Evolutionary conservation across 805 yeast species (phyloP).

Genomic region (Saccharomycopsis lassenensis): DNA sequence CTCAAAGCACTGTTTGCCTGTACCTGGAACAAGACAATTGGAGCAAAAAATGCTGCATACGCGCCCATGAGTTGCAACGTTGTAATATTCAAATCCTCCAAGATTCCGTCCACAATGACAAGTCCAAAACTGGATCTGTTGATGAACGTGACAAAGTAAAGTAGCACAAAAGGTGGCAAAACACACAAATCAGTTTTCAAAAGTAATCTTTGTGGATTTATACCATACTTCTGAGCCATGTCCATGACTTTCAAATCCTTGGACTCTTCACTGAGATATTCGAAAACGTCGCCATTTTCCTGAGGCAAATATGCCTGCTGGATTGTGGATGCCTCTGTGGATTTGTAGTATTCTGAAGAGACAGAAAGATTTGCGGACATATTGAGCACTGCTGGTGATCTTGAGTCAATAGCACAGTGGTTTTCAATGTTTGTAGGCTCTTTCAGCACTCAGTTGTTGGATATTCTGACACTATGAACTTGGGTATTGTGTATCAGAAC

Average conservation of each 20-base stretch:
- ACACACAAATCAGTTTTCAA: conserved; percentile 54
- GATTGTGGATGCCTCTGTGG: too few relatives aligned
- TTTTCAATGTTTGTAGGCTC: too few relatives aligned
- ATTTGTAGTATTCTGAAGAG: too few relatives aligned
- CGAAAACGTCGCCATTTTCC: too few relatives aligned
- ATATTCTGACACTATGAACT: too few relatives aligned
- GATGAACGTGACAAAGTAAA: conserved; percentile 58
- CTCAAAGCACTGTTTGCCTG: conserved; percentile 52
- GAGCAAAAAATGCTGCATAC: conserved; percentile 59
- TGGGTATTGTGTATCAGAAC: too few relatives aligned
- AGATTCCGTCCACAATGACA: conserved; percentile 56
- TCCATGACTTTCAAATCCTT: conserved; percentile 19
- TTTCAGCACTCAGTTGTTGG: too few relatives aligned
- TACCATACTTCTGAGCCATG: conserved; percentile 32
- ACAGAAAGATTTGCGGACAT: too few relatives aligned
- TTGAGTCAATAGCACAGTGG: too few relatives aligned
- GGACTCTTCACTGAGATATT: too few relatives aligned
- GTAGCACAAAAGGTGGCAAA: conserved; percentile 57
- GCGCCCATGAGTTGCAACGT: conserved; percentile 54
- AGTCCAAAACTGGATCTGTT: conserved; percentile 69
- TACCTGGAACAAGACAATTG: conserved; percentile 46
- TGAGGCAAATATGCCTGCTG: too few relatives aligned
- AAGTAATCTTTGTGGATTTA: conserved; percentile 43
- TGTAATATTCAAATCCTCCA: conserved; percentile 35
- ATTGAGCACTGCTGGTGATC: too few relatives aligned